Evolutionary conservation across 2,329 filamentous ascomycete species (phyloP), one percentile per base, ranked within the genome.

Genomic region (Aspergillus novoparasiticus): DNA sequence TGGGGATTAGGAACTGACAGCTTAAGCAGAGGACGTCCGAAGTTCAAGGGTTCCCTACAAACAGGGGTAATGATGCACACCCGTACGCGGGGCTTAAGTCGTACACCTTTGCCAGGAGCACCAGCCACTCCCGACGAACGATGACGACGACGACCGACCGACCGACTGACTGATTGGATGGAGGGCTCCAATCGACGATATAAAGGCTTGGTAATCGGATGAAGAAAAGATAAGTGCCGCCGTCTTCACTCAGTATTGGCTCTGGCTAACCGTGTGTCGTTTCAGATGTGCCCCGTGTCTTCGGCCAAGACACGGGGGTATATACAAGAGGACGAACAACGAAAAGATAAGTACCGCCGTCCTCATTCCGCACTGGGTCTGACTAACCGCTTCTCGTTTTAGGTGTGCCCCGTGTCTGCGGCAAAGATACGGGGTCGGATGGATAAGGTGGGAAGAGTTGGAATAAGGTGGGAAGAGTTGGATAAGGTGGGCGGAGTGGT

Each of bases 31-130:
- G 66, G 65, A 63, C 57, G n/a, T 34, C 26, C 50, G 34, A 43
- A 45, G 57, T 58, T 36, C 43, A 50, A 64, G 48, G 63, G 63
- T 65, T 66, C 61, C 65, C 60, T 58, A 30, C 36, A 16, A 53
- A 64, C 41, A 61, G 58, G 65, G 64, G 62, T 64, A 65, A 68
- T 66, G 61, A 59, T 59, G 67, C 64, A 63, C 26, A 39, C 61
- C 36, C 46, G 65, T 65, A 67, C 65, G 65, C 67, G 57, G 61
- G 57, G 12, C 8, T 30, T 65, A 61, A 68, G 62, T 56, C 60
- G 59, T 65, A 68, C 50, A 36, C 64, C 65, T 36, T 64, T 57
- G 54, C 55, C 58, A 54, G 65, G 60, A 58, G 61, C 59, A 51
- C 45, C 59, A 66, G 60, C 62, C 59, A 48, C 61, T 51, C 23